phyloP scores from a whole-genome alignment of 2,329 filamentous ascomycete species.

The Exophiala spinifera region DNA sequence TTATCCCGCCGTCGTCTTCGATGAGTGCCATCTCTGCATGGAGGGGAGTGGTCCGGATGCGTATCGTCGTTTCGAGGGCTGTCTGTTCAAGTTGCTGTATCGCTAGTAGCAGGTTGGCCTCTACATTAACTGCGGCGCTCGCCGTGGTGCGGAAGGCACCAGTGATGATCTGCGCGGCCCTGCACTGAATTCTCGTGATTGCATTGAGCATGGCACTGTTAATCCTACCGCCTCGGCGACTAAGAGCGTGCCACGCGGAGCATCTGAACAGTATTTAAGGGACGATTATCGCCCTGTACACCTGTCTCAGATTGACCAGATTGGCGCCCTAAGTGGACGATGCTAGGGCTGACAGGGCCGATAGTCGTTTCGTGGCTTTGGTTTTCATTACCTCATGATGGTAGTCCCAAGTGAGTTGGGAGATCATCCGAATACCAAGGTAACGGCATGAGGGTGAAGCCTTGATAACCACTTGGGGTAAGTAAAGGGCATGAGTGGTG shows the following conservation, averaged over 20 bases:
- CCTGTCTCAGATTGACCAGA: constrained; percentile 28
- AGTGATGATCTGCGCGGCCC: constrained; percentile 32
- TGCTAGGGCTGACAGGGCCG: constrained; percentile 28
- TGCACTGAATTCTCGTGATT: constrained; percentile 23
- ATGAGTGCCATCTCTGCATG: constrained; percentile 6
- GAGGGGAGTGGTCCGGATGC: constrained; percentile 23
- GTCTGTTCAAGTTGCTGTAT: constrained; percentile 27
- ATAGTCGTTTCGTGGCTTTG: constrained; percentile 24
- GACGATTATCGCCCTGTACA: constrained; percentile 31
- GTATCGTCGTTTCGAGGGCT: constrained; percentile 28
- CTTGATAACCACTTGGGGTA: constrained; percentile 16
- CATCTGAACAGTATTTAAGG: constrained; percentile 32
- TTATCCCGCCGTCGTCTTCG: not conserved
- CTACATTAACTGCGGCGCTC: constrained; percentile 26
- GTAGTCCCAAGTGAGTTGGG: constrained; percentile 27
- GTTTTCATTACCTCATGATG: constrained; percentile 27
- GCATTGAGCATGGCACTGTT: not conserved
- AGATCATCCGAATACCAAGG: constrained; percentile 29
- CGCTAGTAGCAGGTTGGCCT: constrained; percentile 30
- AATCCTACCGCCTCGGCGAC: not conserved
- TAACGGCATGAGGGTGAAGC: constrained; percentile 23
- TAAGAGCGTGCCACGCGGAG: constrained; percentile 30
- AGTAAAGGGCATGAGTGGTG: constrained; percentile 19
- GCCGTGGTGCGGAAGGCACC: constrained; percentile 30
- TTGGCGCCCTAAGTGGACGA: constrained; percentile 29